Conservation (phyloP, 352 stramenopile species). For the Pythium rishiriense region DNA sequence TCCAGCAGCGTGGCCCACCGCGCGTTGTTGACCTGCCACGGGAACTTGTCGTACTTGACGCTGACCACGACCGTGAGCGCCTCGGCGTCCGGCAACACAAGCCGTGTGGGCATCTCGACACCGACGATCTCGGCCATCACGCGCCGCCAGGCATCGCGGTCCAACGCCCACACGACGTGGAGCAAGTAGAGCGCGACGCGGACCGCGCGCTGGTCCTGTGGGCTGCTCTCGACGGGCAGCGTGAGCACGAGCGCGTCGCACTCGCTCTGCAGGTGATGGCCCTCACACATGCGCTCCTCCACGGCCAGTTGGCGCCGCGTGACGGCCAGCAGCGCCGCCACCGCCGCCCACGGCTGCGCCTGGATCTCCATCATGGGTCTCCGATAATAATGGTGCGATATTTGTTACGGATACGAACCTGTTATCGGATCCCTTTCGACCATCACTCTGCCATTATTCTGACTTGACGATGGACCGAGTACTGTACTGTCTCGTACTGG, state of each 20-base stretch:
- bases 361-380: background rate
- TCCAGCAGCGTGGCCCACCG: constrained; percentile 18
- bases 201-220: background rate
- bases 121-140: background rate
- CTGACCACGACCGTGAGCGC: constrained; percentile 11
- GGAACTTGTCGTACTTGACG: constrained; percentile 25
- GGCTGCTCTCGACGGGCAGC: constrained; percentile 16
- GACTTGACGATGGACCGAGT: too few species aligned
- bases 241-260: constrained; percentile 10
- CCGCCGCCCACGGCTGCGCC: too few species aligned
- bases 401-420: background rate
- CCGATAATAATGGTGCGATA: too few species aligned
- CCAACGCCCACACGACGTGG: constrained; percentile 15
- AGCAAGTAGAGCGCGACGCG: constrained; percentile 17
- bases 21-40: constrained; percentile 5
- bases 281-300: constrained; percentile 8
- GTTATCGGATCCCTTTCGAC: too few species aligned
- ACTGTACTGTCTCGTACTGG: too few species aligned
- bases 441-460: too few species aligned
- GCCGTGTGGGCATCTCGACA: background rate
- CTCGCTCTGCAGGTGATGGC: constrained; percentile 8
- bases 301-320: background rate
- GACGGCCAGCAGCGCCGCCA: background rate
- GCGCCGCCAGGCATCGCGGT: constrained; percentile 10
- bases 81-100: background rate